Base-by-base conservation (phyloP, 2,329 filamentous ascomycete species). In the Colletotrichum sp. region DNA sequence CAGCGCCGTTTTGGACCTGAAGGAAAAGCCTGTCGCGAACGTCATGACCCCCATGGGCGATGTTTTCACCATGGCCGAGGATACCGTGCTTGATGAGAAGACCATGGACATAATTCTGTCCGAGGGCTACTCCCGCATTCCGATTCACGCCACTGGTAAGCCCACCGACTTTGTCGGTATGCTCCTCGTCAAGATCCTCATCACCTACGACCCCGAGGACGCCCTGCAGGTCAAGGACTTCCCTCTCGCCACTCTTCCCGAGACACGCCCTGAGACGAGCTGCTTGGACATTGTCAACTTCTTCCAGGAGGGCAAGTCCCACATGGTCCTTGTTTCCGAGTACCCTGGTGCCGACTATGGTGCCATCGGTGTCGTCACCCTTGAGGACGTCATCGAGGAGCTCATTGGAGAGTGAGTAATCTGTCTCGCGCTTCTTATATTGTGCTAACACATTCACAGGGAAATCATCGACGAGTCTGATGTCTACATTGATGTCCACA, bases 11-110 rank as follows among this genome's bases (percentile, higher is more conserved):
- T 88, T 99, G 73, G 97, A 99, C 83, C 89, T 99, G 79, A 99
- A 99, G 87, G 96, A 97, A 79, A 99, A 99, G 87, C 90, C 96
- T 1, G 96, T 99, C 8, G 95, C 95, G 60, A 94, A 92, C 82
- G 98, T 99, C 82, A 99, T 99, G 97, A 99, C 98, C 1, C 97
- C 97, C 1, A 99, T 99, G 95, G 93, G 95, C 62, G 96, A 99
- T 82, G 97, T 99, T 65, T 99, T 98, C 83, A 96, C 95, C 77
- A 95, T 99, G 92, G 96, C 96, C n/a, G 95, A 96, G 68, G 96
- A 99, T 81, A 97, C 96, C 6, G 90, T 99, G 3, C 87, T 99
- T 73, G 96, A 99, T 81, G 96, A 99, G 85, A 90, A 93, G 81
- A 99, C 96, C 80, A 99, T 99, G 94, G 95, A 99, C 84, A 92